A percentile compares a stretch with the other conserved stretches of the same genome.
Conservation (phyloP, 2,329 filamentous ascomycete species). For the Aspergillus latus region DNA sequence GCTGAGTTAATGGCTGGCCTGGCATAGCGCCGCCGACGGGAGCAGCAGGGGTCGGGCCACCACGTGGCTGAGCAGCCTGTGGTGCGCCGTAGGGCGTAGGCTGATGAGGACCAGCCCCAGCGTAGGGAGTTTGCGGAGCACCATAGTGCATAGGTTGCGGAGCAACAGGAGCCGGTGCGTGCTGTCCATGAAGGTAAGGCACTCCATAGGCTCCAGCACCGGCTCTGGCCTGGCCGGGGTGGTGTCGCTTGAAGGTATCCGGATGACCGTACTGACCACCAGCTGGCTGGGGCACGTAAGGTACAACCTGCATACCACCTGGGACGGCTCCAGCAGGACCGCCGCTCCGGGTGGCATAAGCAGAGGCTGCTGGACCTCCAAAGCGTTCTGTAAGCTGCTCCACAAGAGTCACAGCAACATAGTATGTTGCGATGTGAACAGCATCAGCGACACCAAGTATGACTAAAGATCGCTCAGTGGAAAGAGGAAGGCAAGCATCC, state of each 20-base stretch:
- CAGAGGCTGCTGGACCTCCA: constrained; percentile 92
- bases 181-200: constrained; percentile 70
- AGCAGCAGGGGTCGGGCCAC: constrained; percentile 62
- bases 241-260: constrained; percentile 76
- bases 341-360: constrained; percentile 92
- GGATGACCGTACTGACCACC: constrained; percentile 90
- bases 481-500: constrained; percentile 88
- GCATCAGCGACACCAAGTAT: constrained; percentile 97
- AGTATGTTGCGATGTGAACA: constrained; percentile 98
- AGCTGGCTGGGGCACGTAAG: constrained; percentile 89
- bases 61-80: constrained; percentile 60
- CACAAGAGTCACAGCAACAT: constrained; percentile 94
- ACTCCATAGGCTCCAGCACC: constrained; percentile 70
- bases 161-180: constrained; percentile 53
- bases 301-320: constrained; percentile 98
- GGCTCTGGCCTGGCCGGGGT: constrained; percentile 71
- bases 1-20: constrained; percentile 86
- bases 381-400: constrained; percentile 98
- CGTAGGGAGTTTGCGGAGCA: constrained; percentile 72
- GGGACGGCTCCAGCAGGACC: constrained; percentile 91
- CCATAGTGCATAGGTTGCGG: constrained; percentile 78
- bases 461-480: constrained; percentile 94
- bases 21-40: constrained; percentile 74
- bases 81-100: constrained; percentile 67
- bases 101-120: constrained; percentile 75